phyloP scores from a whole-genome alignment of 768 basidiomycete genomes.

The Boletus sp. region DNA sequence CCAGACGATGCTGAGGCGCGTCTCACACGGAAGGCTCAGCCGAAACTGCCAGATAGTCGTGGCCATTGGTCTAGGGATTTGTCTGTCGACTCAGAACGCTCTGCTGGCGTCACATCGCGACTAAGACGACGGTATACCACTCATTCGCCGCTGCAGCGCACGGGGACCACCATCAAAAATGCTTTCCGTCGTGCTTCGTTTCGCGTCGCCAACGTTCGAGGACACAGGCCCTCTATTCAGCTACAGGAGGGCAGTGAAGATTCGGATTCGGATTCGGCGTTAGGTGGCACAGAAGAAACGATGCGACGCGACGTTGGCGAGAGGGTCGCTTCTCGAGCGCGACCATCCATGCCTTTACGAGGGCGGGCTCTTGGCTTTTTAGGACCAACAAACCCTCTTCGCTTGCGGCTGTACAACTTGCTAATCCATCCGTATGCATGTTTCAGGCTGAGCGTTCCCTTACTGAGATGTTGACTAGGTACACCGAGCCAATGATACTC shows the following conservation, averaged over 20 bases:
- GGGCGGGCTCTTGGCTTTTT: slow-evolving; percentile 79
- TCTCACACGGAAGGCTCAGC: slow-evolving; percentile 48
- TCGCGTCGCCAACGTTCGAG: slow-evolving; percentile 79
- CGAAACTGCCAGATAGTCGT: slow-evolving; percentile 23
- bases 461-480: slow-evolving; percentile 40
- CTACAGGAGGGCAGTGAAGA: slow-evolving; percentile 48
- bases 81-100: slow-evolving; percentile 47
- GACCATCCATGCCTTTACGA: slow-evolving; percentile 50
- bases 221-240: slow-evolving; percentile 55
- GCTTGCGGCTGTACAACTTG: slow-evolving; percentile 62
- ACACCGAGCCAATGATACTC: slow-evolving; percentile 85
- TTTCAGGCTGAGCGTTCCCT: neutral
- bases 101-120: slow-evolving; percentile 38
- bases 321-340: slow-evolving; percentile 39
- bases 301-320: slow-evolving; percentile 28
- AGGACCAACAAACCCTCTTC: slow-evolving; percentile 61
- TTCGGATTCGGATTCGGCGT: slow-evolving; percentile 22
- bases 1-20: slow-evolving; percentile 58
- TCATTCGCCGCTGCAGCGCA: slow-evolving; percentile 59
- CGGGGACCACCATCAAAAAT: slow-evolving; percentile 55
- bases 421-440: slow-evolving; percentile 66
- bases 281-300: slow-evolving; percentile 38
- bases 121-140: slow-evolving; percentile 41
- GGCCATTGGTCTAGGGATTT: slow-evolving; percentile 25
- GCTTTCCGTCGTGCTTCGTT: slow-evolving; percentile 63